phyloP scores from a whole-genome alignment of 2,329 filamentous ascomycete species.

The Alternaria ventricosa region DNA sequence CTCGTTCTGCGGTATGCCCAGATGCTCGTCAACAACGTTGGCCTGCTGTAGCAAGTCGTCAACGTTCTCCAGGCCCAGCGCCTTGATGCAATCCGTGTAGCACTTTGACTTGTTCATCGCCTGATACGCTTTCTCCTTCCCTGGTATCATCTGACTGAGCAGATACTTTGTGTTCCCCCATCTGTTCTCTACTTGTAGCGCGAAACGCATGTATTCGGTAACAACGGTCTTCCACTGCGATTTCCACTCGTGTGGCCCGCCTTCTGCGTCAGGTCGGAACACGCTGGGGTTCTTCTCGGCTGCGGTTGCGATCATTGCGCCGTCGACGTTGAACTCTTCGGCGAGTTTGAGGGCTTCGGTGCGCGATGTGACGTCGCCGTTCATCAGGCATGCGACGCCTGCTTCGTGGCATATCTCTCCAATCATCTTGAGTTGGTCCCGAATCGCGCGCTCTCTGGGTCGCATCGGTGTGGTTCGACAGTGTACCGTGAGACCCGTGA shows the following conservation, averaged over 20 bases:
- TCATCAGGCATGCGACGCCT: conserved; percentile 93
- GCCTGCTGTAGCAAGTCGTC: conserved; percentile 70
- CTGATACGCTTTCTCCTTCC: conserved; percentile 71
- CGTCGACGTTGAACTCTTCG: conserved; percentile 82
- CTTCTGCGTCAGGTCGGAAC: conserved; percentile 73
- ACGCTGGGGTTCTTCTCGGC: conserved; percentile 92
- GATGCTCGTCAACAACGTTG: conserved; percentile 66
- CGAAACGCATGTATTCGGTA: conserved; percentile 73
- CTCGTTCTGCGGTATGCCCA: conserved; percentile 65
- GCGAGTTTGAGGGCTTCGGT: conserved; percentile 76
- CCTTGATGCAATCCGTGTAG: conserved; percentile 72
- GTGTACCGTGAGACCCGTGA: conserved; percentile 90
- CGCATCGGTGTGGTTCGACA: conserved; percentile 97
- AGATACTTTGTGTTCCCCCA: conserved; percentile 94
- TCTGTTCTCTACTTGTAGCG: conserved; percentile 81
- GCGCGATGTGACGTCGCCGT: conserved; percentile 83
- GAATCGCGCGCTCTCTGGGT: conserved; percentile 83
- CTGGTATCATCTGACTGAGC: conserved; percentile 83
- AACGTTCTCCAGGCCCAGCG: conserved; percentile 69
- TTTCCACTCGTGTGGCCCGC: conserved; percentile 62
- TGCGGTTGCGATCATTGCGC: conserved; percentile 94
- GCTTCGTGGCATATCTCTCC: conserved; percentile 78
- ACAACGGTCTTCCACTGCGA: conserved; percentile 80
- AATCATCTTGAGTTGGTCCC: conserved; percentile 85
- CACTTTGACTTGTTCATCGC: conserved; percentile 70